Evolutionary conservation across 768 basidiomycete species (phyloP).

Genomic region (Psilocybe cubensis): DNA sequence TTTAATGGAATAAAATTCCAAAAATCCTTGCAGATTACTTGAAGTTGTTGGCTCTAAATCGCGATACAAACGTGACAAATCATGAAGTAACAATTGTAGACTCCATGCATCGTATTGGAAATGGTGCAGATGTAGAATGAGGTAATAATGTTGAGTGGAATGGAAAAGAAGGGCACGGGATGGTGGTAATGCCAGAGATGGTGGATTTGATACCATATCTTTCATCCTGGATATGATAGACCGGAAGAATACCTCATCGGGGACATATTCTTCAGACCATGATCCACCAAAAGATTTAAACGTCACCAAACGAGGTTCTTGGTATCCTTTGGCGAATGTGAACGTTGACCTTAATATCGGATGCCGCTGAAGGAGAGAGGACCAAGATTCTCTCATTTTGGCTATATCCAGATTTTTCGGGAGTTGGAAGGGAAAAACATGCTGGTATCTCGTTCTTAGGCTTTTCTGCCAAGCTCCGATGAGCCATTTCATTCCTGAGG

Average conservation of each 20-base stretch:
- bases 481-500: conserved; percentile 39
- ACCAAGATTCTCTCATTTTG: conserved; percentile 40
- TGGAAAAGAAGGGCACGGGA: conserved; percentile 27
- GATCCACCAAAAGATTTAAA: conserved; percentile 22
- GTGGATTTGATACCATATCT: conserved; percentile 26
- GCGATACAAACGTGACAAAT: conserved; percentile 39
- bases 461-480: conserved; percentile 49
- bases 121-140: conserved; percentile 43
- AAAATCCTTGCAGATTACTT: conserved; percentile 31
- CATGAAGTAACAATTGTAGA: conserved; percentile 40
- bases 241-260: conserved; percentile 9
- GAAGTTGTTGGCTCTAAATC: conserved; percentile 24
- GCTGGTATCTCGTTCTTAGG: conserved; percentile 42
- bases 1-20: conserved; percentile 24
- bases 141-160: conserved; percentile 23
- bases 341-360: conserved; percentile 48
- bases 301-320: conserved; percentile 30
- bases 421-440: conserved; percentile 44
- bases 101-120: conserved; percentile 57
- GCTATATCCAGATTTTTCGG: conserved; percentile 28
- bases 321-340: conserved; percentile 27
- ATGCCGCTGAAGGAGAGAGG: conserved; percentile 34
- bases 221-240: conserved; percentile 25
- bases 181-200: conserved; percentile 21
- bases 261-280: conserved; percentile 22